phyloP scores from a whole-genome alignment of 2,329 filamentous ascomycete species.

The Phaeosphaeriaceae sp. region DNA sequence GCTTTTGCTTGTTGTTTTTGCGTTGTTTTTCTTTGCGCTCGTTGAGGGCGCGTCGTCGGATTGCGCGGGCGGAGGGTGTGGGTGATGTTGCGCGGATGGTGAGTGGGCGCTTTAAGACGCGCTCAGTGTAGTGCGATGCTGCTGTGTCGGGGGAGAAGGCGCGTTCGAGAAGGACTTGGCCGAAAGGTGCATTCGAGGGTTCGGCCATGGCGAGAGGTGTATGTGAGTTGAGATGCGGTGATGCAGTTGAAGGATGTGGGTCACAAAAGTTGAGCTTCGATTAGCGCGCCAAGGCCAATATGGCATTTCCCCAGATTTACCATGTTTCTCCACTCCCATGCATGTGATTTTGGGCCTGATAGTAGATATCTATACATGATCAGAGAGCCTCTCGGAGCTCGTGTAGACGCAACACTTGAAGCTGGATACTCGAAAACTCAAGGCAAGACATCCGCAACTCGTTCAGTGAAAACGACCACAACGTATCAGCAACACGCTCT shows the following conservation, averaged over 20 bases:
- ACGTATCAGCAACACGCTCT: neutral
- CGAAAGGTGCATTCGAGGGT: conserved; percentile 23
- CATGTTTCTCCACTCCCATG: neutral
- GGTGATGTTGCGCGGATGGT: conserved; percentile 80
- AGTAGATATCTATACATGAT: neutral
- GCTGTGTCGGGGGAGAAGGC: conserved; percentile 80
- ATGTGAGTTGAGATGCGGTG: neutral
- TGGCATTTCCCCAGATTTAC: neutral
- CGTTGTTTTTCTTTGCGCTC: conserved; percentile 42
- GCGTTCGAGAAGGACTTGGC: conserved; percentile 71
- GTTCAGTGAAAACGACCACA: too few species aligned
- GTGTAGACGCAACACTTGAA: too few species aligned
- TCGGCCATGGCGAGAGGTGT: conserved; percentile 22
- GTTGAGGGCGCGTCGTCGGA: conserved; percentile 62
- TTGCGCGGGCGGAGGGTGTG: conserved; percentile 53
- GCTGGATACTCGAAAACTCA: too few species aligned
- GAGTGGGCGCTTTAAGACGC: conserved; percentile 82
- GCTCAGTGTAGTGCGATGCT: conserved; percentile 77
- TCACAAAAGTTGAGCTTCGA: neutral
- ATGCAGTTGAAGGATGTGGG: neutral
- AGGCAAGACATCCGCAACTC: too few species aligned
- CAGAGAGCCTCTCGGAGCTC: too few species aligned
- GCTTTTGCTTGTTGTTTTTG: conserved; percentile 57
- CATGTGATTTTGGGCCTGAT: neutral
- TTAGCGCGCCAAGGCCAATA: neutral